phyloP scores from a whole-genome alignment of 2,329 filamentous ascomycete species.

The Knoxdaviesia proteae region DNA sequence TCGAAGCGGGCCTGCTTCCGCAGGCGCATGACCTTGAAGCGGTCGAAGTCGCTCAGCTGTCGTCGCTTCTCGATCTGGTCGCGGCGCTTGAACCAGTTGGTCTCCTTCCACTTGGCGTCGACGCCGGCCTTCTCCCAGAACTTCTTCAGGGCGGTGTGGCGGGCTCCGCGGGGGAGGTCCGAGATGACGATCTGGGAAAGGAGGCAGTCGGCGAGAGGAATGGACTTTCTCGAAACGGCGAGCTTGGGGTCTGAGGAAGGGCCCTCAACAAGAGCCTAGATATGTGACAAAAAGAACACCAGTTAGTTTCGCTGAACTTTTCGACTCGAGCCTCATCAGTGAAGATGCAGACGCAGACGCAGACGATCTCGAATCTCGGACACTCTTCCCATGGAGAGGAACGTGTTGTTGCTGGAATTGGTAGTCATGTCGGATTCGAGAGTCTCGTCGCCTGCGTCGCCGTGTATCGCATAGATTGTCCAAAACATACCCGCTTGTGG shows the following conservation, averaged over 20 bases:
- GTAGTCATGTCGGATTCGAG: too few species aligned
- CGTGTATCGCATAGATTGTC: not conserved
- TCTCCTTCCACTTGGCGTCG: conserved; percentile 81
- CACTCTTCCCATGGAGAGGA: too few species aligned
- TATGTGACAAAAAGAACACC: not conserved
- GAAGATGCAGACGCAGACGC: too few species aligned
- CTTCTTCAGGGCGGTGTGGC: conserved; percentile 65
- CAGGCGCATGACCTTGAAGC: conserved; percentile 98
- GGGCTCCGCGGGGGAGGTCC: conserved; percentile 67
- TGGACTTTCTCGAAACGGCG: conserved; percentile 68
- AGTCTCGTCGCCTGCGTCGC: too few species aligned
- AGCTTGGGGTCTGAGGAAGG: conserved; percentile 63
- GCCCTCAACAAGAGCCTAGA: conserved; percentile 86
- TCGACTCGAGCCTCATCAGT: too few species aligned
- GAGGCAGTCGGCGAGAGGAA: conserved; percentile 63
- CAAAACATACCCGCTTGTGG: conserved; percentile 90
- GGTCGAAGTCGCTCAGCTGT: conserved; percentile 92
- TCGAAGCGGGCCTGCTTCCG: conserved; percentile 99
- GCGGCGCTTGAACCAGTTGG: conserved; percentile 86
- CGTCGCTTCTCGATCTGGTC: conserved; percentile 69
- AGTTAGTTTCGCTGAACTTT: not conserved
- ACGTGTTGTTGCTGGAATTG: too few species aligned
- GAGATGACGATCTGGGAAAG: conserved; percentile 78
- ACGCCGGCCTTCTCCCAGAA: conserved; percentile 82
- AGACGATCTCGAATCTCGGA: too few species aligned